Base-by-base conservation (phyloP, 768 basidiomycete genomes). In the Epithele typhae region DNA sequence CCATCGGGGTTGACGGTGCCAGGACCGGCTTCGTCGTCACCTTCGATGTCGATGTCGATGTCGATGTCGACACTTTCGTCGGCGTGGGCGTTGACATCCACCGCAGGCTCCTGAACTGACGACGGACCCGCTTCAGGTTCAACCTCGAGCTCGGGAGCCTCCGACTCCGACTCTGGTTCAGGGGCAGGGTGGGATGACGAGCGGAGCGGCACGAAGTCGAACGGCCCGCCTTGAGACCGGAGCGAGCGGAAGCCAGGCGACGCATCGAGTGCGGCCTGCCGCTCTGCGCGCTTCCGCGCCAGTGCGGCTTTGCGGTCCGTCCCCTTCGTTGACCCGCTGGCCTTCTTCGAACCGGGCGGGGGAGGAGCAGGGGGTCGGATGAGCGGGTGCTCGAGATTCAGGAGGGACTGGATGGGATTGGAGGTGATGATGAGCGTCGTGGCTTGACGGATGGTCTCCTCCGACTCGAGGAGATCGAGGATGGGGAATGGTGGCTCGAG, bases 401-500 rank as follows among this genome's bases (percentile, higher is more conserved):
- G 80, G 9, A 96, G 63, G 0, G 85, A 82, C 0, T 72, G 67
- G 21, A 94, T 63, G 0, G 88, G 85, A 19, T 77, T 72, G 2
- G 73, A 63, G 38, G 74, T 65, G 5, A 90, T 64, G 33, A 82
- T 58, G 50, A 87, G 64, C 40, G 78, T 77, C 17, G 77, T 63
- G 12, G 75, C 73, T 7, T 77, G 70, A 48, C 75, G 67, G 40
- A 89, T 74, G 12, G 65, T 58, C 22, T 79, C 73, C n/a, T 60
- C 60, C 15, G 77, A 80, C 11, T 73, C 59, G 21, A 87, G 75
- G 23, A 84, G 70, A 12, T 77, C 68, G 1, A 92, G 68, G 6
- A 78, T 56, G 1, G 74, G 67, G 2, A 84, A 52, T 3, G 82
- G 73, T 1, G 87, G 82, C 63, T 94, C 92, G 19, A 94, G 75